Base-by-base conservation (phyloP, 352 stramenopile genomes). In the Phytophthora constricta region DNA sequence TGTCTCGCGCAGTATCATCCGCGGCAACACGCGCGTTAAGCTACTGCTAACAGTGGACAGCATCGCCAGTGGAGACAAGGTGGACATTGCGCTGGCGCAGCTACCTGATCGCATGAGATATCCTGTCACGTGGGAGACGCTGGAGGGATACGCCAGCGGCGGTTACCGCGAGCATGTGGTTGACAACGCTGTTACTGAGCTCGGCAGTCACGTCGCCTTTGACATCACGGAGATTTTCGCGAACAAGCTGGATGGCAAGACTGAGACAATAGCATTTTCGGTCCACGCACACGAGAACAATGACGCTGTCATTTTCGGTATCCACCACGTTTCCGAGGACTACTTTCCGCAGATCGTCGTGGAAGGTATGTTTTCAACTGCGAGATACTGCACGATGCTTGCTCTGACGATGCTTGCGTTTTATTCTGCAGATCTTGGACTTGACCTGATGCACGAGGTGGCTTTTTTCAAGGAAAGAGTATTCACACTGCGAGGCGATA, bases 391-490 rank as follows among this genome's bases (percentile, higher is more conserved):
- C 22, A 23, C 17, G n/a, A n/a, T n/a, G n/a, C n/a, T n/a, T 25
- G 9, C n/a, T 10, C 41, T 23, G n/a, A 14, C 22, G 46, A 11
- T 50, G 16, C 56, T 13, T 26, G 54, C 31, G 14, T 48, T 9
- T 14, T 39, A 16, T 22, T 31, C 13, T 53, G n/a, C 22, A 89
- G 86, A 95, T 46, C 61, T 92, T 37, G 87, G 87, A 8, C 69
- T 95, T 34, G 83, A 95, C 27, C 70, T 95, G 42, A 95, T 95
- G 87, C 87, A 80, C 33, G 87, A 93, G 62, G 77, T 95, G 11
- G 83, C 78, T 25, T 86, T 78, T 73, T 95, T 95, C 47, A 87
- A 93, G 58, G 80, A 92, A 65, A 79, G 74, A 4, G 86, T 95
- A 28, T 93, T 93, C 62, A 87, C 78, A 26, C 77, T 95, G 7